Evolutionary conservation across 305 asterid genomes (phyloP).

Genomic region (Fraxinus sp.): DNA sequence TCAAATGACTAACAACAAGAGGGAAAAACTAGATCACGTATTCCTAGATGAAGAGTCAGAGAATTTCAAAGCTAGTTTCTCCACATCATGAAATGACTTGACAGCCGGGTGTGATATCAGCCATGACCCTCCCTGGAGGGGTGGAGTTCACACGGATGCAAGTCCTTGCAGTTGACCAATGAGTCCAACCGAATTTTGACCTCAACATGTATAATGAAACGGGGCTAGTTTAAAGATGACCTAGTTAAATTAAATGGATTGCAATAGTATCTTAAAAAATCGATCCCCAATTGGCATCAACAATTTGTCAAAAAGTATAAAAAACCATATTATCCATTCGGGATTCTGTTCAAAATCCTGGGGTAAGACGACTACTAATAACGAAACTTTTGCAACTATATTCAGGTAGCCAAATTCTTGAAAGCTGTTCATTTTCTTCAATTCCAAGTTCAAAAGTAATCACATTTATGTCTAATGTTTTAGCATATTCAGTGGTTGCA

Average conservation of each 20-base stretch:
- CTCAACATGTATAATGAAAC: not conserved
- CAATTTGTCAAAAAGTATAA: not conserved
- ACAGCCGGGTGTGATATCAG: not conserved
- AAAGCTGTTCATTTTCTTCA: not conserved
- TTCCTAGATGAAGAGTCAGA: not conserved
- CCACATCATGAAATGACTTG: not conserved
- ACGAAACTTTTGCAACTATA: not conserved
- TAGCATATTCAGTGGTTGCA: not conserved
- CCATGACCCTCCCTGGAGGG: not conserved
- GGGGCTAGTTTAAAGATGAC: not conserved
- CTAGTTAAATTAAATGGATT: not conserved
- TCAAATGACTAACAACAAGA: not conserved
- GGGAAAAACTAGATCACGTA: not conserved
- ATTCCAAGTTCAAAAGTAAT: not conserved
- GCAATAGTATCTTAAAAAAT: not conserved
- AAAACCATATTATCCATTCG: not conserved
- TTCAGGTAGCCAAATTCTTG: not conserved
- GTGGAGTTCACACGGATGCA: not conserved
- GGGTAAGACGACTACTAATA: not conserved
- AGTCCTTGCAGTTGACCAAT: not conserved
- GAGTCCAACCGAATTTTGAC: not conserved
- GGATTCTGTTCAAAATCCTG: not conserved
- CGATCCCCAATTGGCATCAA: not conserved
- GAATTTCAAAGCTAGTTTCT: not conserved
- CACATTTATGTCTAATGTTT: not conserved